A percentile compares a stretch with the other conserved stretches of the same genome.
Conservation (phyloP, 306 rosid species). For the Quercus berberidifolia region DNA sequence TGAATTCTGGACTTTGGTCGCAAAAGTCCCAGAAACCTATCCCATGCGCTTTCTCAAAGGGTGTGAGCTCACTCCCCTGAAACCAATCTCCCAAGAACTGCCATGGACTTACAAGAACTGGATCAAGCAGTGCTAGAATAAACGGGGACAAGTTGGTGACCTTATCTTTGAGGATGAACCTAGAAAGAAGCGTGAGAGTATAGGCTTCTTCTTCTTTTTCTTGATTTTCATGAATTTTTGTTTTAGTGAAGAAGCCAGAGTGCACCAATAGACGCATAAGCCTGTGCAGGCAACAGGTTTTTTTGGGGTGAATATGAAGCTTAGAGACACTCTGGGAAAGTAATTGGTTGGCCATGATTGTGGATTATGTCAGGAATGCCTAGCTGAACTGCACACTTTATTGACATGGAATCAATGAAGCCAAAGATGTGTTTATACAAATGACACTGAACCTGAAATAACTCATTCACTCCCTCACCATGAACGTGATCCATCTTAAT, state of each 20-base stretch:
- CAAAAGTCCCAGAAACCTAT: conserved; percentile 32
- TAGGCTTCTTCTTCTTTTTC: conserved; percentile 9
- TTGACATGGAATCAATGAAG: conserved; percentile 41
- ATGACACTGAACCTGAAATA: conserved; percentile 26
- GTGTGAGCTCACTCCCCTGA: not conserved
- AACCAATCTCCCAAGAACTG: conserved; percentile 31
- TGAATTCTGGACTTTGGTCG: not conserved
- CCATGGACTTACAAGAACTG: conserved; percentile 23
- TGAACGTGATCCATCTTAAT: not conserved
- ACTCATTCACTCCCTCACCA: not conserved
- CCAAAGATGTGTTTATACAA: conserved; percentile 18
- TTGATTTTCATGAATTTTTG: too few relatives aligned
- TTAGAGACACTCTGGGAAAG: conserved; percentile 31
- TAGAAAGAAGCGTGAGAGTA: conserved; percentile 44
- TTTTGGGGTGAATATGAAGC: too few relatives aligned
- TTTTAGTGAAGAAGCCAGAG: too few relatives aligned
- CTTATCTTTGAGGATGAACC: conserved; percentile 31
- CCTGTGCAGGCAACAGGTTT: too few relatives aligned
- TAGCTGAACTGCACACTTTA: conserved; percentile 24
- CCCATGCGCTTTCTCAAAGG: conserved; percentile 33
- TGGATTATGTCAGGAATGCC: conserved; percentile 23
- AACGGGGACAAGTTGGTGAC: conserved; percentile 5
- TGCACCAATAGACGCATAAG: too few relatives aligned
- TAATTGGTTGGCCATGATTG: conserved; percentile 41
- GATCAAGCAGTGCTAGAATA: conserved; percentile 13